Evolutionary conservation across 2,329 filamentous ascomycete genomes (phyloP), one percentile per base, ranked within the genome.

Genomic region (Scopulariopsis brevicaulis): DNA sequence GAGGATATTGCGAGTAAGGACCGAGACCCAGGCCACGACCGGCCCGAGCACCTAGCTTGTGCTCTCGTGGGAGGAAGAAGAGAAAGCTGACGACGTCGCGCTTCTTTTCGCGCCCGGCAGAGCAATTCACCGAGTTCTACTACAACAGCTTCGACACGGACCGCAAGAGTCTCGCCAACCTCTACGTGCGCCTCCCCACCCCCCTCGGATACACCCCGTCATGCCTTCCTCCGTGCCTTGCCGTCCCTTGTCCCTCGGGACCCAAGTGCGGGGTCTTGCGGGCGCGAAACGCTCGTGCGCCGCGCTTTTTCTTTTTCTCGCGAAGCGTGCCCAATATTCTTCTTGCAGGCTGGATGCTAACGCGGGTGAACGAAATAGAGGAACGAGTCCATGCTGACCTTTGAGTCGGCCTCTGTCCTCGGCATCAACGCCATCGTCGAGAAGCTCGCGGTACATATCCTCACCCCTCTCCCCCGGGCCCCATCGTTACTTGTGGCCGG

Each of bases 121-220:
- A 86, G 72, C 83, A 95, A 75, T 96, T 97, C 74, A 86, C 93
- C 64, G 70, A 85, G 61, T 93, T 87, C 79, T 97, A 96, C 84
- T 96, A 96, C 82, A 79, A 86, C 68, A 86, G 85, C 60, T 96
- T 96, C 74, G 91, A 96, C 71, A 62, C 69, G 61, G 80, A 92
- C 73, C 86, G 91, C 67, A 73, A 74, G 58, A 66, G 70, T 56
- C 81, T 96, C 51, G 74, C 72, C 15, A 68, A 74, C 61, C 89
- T 96, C 76, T 97, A 96, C 79, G 93, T 96, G 83, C 69, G 88
- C 24, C 11, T n/a, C 32, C 53, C 32, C 53, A 3, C 53, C 10
- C 32, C n/a, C 14, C 8, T 32, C 28, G 28, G 28, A 46, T n/a
- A 46, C 40, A 18, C n/a, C n/a, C 40, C 40, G 18, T 15, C 14